Percentiles rank a stretch among this genome's conserved stretches.
Conservation (phyloP, 805 yeast genomes). For the Wickerhamomyces xylosicus region DNA sequence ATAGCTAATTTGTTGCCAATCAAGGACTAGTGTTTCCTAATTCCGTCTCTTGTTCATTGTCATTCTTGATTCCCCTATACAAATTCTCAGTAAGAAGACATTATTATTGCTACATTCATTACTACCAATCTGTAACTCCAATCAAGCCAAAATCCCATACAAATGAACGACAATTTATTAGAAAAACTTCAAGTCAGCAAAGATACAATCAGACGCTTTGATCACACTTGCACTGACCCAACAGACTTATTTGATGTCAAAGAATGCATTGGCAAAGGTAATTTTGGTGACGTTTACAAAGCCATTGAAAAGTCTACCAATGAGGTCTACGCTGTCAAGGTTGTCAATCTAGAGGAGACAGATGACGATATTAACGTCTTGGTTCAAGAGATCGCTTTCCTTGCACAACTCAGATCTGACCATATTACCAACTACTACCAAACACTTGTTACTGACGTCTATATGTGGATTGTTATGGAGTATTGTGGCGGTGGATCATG, state of each 20-base stretch:
- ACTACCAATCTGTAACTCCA: too few relatives aligned
- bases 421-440: slow-evolving; percentile 58
- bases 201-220: slow-evolving; percentile 2
- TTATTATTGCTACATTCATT: too few relatives aligned
- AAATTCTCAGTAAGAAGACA: too few relatives aligned
- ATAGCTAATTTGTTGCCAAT: too few relatives aligned
- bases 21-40: too few relatives aligned
- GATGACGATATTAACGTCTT: slow-evolving; percentile 65
- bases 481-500: slow-evolving; percentile 94
- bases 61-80: too few relatives aligned
- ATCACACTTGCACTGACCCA: slow-evolving; percentile 12
- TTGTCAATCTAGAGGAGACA: slow-evolving; percentile 69
- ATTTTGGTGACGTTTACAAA: slow-evolving; percentile 78
- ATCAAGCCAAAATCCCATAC: too few relatives aligned
- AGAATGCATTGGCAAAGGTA: slow-evolving; percentile 71
- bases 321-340: slow-evolving; percentile 71
- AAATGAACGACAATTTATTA: too few relatives aligned
- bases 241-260: slow-evolving; percentile 25
- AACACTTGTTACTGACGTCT: slow-evolving; percentile 52
- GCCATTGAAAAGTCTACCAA: slow-evolving; percentile 30
- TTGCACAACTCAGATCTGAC: slow-evolving; percentile 50
- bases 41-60: too few relatives aligned
- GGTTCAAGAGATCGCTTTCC: slow-evolving; percentile 68
- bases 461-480: slow-evolving; percentile 90
- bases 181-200: background rate